Conservation (phyloP, 495 filamentous ascomycete genomes). For the Daldinia childiae region DNA sequence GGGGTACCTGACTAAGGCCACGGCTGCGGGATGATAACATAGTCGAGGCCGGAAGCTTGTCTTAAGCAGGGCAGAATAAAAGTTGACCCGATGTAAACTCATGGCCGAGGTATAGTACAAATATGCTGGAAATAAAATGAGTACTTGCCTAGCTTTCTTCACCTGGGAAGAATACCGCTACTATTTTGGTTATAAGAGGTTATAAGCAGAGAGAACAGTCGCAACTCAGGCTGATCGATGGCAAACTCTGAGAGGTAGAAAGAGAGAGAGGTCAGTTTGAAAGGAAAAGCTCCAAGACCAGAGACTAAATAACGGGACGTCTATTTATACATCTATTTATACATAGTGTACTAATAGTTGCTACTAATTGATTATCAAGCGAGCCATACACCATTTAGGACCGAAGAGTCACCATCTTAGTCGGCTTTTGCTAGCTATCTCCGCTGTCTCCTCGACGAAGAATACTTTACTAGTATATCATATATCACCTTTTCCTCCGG, state of each 20-base stretch:
- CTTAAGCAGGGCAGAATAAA: background rate
- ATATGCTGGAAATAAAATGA: background rate
- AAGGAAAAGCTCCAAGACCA: background rate
- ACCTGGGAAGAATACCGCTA: background rate
- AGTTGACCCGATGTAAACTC: background rate
- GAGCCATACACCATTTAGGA: background rate
- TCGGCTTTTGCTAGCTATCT: background rate
- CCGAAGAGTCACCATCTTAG: background rate
- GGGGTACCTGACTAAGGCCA: background rate
- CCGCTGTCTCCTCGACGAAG: background rate
- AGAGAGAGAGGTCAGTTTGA: background rate
- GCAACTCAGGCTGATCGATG: background rate
- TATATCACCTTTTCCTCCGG: background rate
- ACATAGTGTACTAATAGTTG: background rate
- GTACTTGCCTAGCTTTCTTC: background rate
- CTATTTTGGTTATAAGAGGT: background rate
- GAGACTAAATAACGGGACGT: background rate
- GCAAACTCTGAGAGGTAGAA: background rate
- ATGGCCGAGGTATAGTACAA: background rate
- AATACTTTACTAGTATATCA: background rate
- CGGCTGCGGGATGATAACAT: background rate
- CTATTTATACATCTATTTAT: background rate
- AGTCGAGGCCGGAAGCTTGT: background rate
- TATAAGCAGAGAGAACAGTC: background rate
- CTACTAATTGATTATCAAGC: conserved; percentile 1